Percentiles rank a stretch among this genome's conserved stretches.
These are phyloP conservation scores for Lactarius deliciosus DNA, from an alignment of 768 basidiomycete species.

Conservation along the genomic window DNA sequence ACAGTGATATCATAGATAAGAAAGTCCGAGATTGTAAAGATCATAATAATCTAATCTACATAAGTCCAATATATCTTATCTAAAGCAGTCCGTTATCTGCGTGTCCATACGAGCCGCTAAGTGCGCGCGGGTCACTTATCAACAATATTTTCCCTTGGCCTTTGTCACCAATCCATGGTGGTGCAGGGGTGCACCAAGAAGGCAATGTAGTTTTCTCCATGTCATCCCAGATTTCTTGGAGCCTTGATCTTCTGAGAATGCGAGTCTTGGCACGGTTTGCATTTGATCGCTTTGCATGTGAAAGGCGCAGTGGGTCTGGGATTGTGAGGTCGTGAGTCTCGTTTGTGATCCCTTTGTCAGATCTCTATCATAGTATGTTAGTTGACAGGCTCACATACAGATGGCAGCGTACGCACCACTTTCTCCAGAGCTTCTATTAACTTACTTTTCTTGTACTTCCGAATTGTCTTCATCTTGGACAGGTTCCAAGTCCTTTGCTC, in stretches of 20 bases:
- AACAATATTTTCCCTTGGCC: slow-evolving; percentile 32
- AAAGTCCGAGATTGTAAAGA: no score
- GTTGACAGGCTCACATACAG: no score
- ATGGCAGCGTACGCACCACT: background rate
- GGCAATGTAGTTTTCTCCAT: slow-evolving; percentile 29
- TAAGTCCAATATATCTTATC: no score
- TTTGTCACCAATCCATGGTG: slow-evolving; percentile 25
- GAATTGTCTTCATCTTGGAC: background rate
- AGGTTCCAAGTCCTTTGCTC: background rate
- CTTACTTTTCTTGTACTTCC: background rate
- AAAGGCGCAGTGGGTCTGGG: background rate
- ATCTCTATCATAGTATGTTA: background rate
- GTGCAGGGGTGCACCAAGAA: slow-evolving; percentile 31
- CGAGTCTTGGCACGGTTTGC: background rate
- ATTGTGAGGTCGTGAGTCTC: background rate
- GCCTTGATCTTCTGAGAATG: background rate
- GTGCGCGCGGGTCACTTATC: no score
- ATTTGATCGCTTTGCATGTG: background rate
- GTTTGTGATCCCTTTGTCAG: background rate
- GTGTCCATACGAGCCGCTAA: no score
- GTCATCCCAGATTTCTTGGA: background rate
- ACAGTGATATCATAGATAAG: no score
- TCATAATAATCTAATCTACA: no score
- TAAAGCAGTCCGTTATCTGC: no score
- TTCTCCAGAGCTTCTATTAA: background rate